Percentiles rank a stretch among this genome's conserved stretches.
Evolutionary conservation across 345 rosid genomes (phyloP).

Genomic region (Lumnitzera racemosa): DNA sequence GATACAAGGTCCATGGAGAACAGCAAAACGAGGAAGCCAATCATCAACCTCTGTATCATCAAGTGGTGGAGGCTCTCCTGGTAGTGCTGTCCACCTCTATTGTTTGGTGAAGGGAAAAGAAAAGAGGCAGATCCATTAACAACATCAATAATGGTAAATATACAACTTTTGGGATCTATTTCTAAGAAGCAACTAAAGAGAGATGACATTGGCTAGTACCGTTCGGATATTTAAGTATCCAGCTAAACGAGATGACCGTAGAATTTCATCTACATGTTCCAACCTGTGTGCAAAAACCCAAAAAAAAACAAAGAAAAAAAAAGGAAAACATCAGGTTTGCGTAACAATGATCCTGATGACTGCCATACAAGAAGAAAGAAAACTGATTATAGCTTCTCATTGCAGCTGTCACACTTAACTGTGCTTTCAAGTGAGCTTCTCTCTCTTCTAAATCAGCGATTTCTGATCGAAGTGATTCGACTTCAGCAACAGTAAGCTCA

Average conservation of each 20-base stretch:
- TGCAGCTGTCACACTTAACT: conserved; percentile 30
- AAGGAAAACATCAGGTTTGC: not conserved
- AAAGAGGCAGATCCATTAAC: not conserved
- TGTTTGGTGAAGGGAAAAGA: not conserved
- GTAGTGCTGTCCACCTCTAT: conserved; percentile 94
- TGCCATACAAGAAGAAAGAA: not conserved
- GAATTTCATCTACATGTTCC: conserved; percentile 86
- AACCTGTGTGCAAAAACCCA: conserved; percentile 32
- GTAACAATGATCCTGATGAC: too few species aligned
- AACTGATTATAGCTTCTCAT: not conserved
- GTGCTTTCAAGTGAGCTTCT: conserved; percentile 84
- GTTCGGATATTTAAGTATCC: conserved; percentile 82
- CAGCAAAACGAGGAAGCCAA: conserved; percentile 96
- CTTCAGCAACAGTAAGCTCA: conserved; percentile 57
- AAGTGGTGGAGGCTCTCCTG: conserved; percentile 87
- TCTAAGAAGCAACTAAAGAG: conserved; percentile 1
- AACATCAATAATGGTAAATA: conserved; percentile 1
- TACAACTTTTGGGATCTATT: conserved; percentile 6
- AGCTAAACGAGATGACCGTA: conserved; percentile 80
- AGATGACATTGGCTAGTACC: conserved; percentile 28
- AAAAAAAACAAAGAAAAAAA: too few species aligned
- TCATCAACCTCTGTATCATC: conserved; percentile 94
- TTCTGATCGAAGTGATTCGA: conserved; percentile 76
- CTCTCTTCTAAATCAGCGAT: conserved; percentile 82
- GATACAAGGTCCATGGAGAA: conserved; percentile 83